These are phyloP conservation scores for Leishmania amazonensis DNA, from an alignment of 208 protist species.

Conservation along the genomic window DNA sequence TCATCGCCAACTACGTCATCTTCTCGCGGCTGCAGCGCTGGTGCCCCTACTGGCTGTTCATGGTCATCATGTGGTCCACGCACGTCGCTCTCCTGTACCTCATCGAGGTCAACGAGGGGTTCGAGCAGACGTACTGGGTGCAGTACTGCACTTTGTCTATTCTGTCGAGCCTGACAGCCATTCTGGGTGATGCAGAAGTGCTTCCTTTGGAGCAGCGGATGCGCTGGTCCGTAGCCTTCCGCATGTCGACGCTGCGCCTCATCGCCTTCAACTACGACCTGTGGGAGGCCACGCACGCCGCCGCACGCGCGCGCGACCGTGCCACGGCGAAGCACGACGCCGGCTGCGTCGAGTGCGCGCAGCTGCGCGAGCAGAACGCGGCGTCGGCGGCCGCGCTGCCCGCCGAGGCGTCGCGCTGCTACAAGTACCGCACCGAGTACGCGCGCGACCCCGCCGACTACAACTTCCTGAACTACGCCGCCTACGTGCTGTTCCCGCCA, in stretches of 20 bases:
- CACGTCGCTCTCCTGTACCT: conserved; percentile 48
- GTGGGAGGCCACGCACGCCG: conserved; percentile 39
- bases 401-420: conserved; percentile 43
- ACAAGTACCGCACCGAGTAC: conserved; percentile 61
- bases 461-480: conserved; percentile 76
- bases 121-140: conserved; percentile 28
- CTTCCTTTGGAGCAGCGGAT: conserved; percentile 23
- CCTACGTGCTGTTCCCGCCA: conserved; percentile 89
- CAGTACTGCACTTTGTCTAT: conserved; percentile 15
- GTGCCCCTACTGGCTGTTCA: conserved; percentile 51
- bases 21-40: conserved; percentile 40
- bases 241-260: conserved; percentile 82
- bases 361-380: conserved; percentile 27
- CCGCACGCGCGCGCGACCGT: conserved; percentile 23
- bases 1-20: conserved; percentile 40
- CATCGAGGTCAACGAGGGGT: conserved; percentile 28
- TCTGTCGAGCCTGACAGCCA: not conserved
- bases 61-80: conserved; percentile 51
- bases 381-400: conserved; percentile 5
- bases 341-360: conserved; percentile 42
- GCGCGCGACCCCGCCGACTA: conserved; percentile 58
- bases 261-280: conserved; percentile 82
- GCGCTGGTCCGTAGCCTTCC: conserved; percentile 70
- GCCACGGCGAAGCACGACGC: conserved; percentile 32
- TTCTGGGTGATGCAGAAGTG: conserved; percentile 1